Conservation (phyloP, 2,329 filamentous ascomycete species). For the Trichoderma arundinaceum region DNA sequence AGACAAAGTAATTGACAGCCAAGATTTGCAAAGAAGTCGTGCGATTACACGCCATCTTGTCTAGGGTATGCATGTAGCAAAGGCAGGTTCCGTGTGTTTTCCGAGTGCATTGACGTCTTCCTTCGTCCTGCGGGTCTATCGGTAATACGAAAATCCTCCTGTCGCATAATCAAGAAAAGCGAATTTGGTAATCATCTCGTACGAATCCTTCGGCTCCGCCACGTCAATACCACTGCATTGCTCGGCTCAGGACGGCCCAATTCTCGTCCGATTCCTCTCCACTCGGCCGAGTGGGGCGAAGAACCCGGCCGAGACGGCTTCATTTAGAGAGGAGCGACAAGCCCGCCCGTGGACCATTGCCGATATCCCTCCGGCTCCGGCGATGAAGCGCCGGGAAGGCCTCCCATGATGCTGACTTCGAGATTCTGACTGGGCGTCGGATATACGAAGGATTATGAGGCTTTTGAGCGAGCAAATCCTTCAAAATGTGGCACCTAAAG, state of each 20-base stretch:
- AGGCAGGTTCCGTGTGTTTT: not conserved
- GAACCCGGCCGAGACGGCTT: conserved; percentile 3
- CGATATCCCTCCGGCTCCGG: conserved; percentile 2
- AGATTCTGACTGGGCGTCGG: not conserved
- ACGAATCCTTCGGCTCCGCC: conserved; percentile 12
- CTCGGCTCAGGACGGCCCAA: conserved; percentile 8
- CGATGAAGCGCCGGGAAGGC: not conserved
- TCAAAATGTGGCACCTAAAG: not conserved
- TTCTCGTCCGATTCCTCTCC: conserved; percentile 2
- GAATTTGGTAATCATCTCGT: not conserved
- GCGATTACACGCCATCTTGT: not conserved
- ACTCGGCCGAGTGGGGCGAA: conserved; percentile 29
- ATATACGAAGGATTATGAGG: not conserved
- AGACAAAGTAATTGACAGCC: not conserved
- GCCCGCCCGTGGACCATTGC: not conserved
- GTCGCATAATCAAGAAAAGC: not conserved
- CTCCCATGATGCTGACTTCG: not conserved
- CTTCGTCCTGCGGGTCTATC: not conserved
- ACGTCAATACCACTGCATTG: not conserved
- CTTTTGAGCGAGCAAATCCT: not conserved
- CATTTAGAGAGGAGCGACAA: too few species aligned
- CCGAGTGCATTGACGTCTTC: not conserved
- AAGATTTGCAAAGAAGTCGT: not conserved
- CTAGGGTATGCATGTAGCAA: not conserved
- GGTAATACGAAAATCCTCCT: conserved; percentile 16